These are phyloP conservation scores for Chlorella variabilis DNA, from an alignment of 163 green algal species.

Conservation along the genomic window DNA sequence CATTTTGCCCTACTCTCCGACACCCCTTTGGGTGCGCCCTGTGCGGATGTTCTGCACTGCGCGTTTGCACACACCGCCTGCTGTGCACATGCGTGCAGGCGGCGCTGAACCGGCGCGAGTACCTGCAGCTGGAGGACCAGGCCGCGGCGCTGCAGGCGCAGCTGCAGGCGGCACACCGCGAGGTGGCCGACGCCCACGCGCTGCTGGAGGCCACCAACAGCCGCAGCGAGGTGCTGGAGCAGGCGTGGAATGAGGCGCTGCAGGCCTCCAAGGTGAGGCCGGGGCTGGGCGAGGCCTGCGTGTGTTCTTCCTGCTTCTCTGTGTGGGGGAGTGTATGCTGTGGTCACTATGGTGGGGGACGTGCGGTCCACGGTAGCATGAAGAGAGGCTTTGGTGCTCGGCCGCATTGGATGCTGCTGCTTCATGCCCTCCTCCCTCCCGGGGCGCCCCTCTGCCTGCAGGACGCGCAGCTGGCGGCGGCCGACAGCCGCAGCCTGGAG, in stretches of 20 bases:
- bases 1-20: too few species aligned
- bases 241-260: neutral
- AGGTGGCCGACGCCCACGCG: neutral
- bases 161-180: neutral
- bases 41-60: too few species aligned
- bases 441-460: neutral
- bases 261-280: neutral
- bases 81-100: neutral
- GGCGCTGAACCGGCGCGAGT: neutral
- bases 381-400: neutral
- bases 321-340: too few species aligned
- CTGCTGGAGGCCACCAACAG: conserved; percentile 9
- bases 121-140: neutral
- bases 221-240: conserved; percentile 4
- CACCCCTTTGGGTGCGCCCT: too few species aligned
- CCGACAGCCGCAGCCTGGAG: neutral
- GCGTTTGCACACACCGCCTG: neutral
- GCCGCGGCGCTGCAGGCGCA: neutral
- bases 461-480: neutral
- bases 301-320: too few species aligned
- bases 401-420: neutral
- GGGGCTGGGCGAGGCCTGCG: neutral
- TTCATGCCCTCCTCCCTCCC: neutral
- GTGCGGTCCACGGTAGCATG: too few species aligned
- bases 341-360: neutral